phyloP scores from a whole-genome alignment of 768 basidiomycete genomes.

The Russula earlei region DNA sequence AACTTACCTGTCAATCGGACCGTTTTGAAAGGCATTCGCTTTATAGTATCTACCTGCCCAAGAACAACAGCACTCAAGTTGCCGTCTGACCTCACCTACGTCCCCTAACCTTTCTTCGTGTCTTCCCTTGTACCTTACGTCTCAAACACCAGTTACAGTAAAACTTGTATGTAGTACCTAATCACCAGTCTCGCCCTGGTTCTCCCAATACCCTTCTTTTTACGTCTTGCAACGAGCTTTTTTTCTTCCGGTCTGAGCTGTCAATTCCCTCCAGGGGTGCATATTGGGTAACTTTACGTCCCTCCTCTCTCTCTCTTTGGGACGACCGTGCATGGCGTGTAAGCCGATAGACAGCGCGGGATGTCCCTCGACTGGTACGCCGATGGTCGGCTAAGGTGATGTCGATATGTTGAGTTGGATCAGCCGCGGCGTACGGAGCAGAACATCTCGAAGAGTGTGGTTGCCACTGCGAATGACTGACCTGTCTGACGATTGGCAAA shows the following conservation, averaged over 20 bases:
- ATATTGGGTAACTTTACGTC: conserved; percentile 2
- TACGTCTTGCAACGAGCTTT: conserved; percentile 2
- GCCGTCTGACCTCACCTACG: conserved; percentile 3
- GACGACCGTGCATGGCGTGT: not conserved
- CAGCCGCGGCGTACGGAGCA: conserved; percentile 6
- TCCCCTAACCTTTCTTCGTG: conserved; percentile 6
- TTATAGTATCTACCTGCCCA: conserved; percentile 12
- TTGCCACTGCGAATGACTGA: no score
- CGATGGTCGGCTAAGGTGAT: conserved; percentile 13
- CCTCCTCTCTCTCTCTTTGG: not conserved
- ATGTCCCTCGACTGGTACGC: not conserved
- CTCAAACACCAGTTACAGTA: conserved; percentile 8
- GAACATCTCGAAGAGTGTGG: not conserved
- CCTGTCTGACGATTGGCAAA: no score
- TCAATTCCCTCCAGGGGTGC: not conserved
- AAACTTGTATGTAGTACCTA: conserved; percentile 17
- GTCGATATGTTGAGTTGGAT: conserved; percentile 5
- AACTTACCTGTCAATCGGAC: conserved; percentile 7
- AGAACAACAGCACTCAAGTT: conserved; percentile 4
- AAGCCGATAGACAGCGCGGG: not conserved
- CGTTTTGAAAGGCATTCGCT: not conserved
- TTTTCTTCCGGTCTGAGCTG: not conserved
- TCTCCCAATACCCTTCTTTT: conserved; percentile 4
- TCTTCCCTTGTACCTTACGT: conserved; percentile 17
- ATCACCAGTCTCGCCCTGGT: conserved; percentile 6